These are phyloP conservation scores for Beauveria bassiana DNA, from an alignment of 2,329 filamentous ascomycete species.

Conservation along the genomic window DNA sequence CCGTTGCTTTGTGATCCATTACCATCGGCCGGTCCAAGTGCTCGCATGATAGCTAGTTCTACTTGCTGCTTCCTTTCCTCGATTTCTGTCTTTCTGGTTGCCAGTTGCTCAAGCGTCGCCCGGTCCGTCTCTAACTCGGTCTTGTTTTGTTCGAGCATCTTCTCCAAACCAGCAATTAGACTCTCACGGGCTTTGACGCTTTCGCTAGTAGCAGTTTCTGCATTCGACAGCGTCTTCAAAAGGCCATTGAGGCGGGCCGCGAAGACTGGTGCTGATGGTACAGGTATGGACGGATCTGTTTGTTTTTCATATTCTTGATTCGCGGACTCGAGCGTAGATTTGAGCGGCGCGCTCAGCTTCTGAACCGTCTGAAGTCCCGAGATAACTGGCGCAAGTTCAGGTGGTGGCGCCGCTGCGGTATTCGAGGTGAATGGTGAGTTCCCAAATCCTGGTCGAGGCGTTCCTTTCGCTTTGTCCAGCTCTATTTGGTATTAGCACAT, in stretches of 20 bases:
- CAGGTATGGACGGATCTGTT: slow-evolving; percentile 58
- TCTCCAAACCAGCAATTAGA: slow-evolving; percentile 74
- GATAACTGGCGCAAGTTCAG: slow-evolving; percentile 66
- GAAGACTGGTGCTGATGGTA: slow-evolving; percentile 80
- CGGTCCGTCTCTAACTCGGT: slow-evolving; percentile 64
- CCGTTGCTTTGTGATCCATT: slow-evolving; percentile 40
- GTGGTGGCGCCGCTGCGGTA: slow-evolving; percentile 28
- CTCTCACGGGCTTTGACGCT: slow-evolving; percentile 77
- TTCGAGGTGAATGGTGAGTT: slow-evolving; percentile 55
- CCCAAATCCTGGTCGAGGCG: slow-evolving; percentile 43
- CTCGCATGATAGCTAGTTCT: slow-evolving; percentile 84
- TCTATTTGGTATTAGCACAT: slow-evolving; percentile 34
- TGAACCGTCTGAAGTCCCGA: slow-evolving; percentile 64
- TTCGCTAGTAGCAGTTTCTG: slow-evolving; percentile 82
- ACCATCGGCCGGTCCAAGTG: slow-evolving; percentile 56
- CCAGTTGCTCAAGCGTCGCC: slow-evolving; percentile 53
- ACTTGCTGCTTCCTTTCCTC: slow-evolving; percentile 82
- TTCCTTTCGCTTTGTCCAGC: slow-evolving; percentile 52
- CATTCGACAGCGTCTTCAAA: slow-evolving; percentile 80
- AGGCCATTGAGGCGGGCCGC: slow-evolving; percentile 83
- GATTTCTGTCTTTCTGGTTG: slow-evolving; percentile 59
- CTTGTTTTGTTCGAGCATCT: slow-evolving; percentile 68
- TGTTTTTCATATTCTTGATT: slow-evolving; percentile 80
- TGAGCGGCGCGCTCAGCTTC: slow-evolving; percentile 63
- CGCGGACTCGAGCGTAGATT: slow-evolving; percentile 60